These are phyloP conservation scores for Phytophthora sp. DNA, from an alignment of 352 stramenopile species.

Conservation along the genomic window DNA sequence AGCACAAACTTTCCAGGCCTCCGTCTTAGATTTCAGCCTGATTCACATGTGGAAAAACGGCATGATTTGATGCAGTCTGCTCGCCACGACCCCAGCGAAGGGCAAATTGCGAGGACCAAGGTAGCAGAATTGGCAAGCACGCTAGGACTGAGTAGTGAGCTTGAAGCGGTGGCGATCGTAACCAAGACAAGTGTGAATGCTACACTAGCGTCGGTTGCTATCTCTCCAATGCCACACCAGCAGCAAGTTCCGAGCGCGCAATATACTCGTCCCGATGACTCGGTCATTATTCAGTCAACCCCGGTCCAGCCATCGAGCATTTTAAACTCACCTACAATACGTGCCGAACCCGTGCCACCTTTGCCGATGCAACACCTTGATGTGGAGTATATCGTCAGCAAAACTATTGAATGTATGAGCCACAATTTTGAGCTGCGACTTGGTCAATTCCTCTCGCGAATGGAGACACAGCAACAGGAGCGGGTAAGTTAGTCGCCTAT, in stretches of 20 bases:
- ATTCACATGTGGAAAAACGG: conserved; percentile 1
- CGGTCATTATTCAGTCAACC: conserved; percentile 10
- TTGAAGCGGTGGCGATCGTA: conserved; percentile 21
- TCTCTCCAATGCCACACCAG: background rate
- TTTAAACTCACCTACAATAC: background rate
- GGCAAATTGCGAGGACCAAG: background rate
- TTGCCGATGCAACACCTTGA: conserved; percentile 46
- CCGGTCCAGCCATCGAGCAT: conserved; percentile 4
- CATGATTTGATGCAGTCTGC: background rate
- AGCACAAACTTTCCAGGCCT: conserved; percentile 24
- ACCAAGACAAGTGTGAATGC: conserved; percentile 28
- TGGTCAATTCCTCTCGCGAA: conserved; percentile 53
- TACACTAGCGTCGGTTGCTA: conserved; percentile 24
- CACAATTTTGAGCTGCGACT: conserved; percentile 70
- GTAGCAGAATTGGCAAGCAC: background rate
- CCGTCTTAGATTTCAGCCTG: conserved; percentile 15
- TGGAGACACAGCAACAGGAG: conserved; percentile 70
- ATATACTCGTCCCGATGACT: conserved; percentile 4
- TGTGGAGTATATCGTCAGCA: conserved; percentile 70
- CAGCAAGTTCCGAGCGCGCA: background rate
- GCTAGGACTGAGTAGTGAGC: conserved; percentile 7
- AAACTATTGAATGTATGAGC: conserved; percentile 72
- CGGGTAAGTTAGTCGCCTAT: conserved; percentile 28
- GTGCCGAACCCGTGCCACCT: conserved; percentile 1
- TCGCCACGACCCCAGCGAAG: background rate